phyloP scores from a whole-genome alignment of 495 filamentous ascomycete species.

The Tuber aestivum region DNA sequence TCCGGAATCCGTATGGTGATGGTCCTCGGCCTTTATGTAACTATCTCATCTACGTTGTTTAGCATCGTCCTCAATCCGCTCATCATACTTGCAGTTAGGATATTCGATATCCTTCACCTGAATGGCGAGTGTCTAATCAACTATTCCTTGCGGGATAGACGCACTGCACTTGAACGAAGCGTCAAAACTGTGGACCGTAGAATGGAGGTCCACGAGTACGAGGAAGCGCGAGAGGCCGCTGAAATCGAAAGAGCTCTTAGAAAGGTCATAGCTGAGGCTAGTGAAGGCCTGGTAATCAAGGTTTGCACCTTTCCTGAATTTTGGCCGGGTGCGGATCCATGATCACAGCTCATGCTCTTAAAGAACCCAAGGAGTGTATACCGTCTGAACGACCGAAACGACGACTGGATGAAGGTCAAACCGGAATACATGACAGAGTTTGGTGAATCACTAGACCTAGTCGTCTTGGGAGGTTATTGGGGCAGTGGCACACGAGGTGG shows the following conservation, averaged over 20 bases:
- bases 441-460: conserved; percentile 83
- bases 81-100: conserved; percentile 42
- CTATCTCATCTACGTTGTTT: background rate
- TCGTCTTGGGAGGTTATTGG: conserved; percentile 90
- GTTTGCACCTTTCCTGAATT: conserved; percentile 7
- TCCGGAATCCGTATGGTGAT: conserved; percentile 65
- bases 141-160: conserved; percentile 77
- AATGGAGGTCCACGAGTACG: conserved; percentile 75
- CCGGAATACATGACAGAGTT: conserved; percentile 98
- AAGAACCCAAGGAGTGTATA: conserved; percentile 78
- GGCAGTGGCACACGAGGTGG: conserved; percentile 81
- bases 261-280: conserved; percentile 76
- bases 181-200: conserved; percentile 63
- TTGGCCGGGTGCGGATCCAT: background rate
- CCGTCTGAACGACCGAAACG: conserved; percentile 80
- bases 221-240: conserved; percentile 57
- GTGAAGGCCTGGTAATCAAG: conserved; percentile 88
- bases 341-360: background rate
- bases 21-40: conserved; percentile 73
- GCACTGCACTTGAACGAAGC: conserved; percentile 62
- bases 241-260: conserved; percentile 75
- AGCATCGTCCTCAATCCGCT: background rate
- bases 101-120: conserved; percentile 87
- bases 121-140: conserved; percentile 73
- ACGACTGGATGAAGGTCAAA: conserved; percentile 99